Evolutionary conservation across 768 basidiomycete species (phyloP), one percentile per base, ranked within the genome.

Genomic region (Mycena leptocephala): DNA sequence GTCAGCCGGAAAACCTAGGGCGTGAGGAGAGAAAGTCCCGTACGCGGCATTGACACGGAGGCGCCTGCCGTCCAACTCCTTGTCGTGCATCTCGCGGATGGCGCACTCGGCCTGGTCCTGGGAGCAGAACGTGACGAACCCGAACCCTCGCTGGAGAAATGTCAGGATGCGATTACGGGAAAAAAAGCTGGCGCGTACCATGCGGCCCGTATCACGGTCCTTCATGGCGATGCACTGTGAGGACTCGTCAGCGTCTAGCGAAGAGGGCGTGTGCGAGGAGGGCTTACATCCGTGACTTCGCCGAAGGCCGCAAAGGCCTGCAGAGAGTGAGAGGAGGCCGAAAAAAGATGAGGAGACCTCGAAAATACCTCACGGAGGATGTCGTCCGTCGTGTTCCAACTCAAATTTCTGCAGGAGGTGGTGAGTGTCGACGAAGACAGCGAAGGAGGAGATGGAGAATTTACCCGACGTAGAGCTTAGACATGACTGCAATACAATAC

Each of bases 61-160:
- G 75, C 94, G 90, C 76, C 98, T 92, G 58, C 97, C 97, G 85
- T 99, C 98, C 79, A 99, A 93, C 79, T 98, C 96, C 77, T 93
- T 92, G 81, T 98, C 97, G 87, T 98, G 94, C 85, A 98, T 87
- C 37, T 83, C 87, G 55, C 64, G 74, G 84, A 98, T 97, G 62
- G 97, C 97, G 76, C 88, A 88, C 24, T 94, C 86, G 56, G 97
- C 97, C 85, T 98, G 96, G 28, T 85, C 80, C 18, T 80, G 64
- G 64, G 84, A 83, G 79, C 87, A 84, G 85, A 89, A 97, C 71
- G 95, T 97, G 78, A 99, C 97, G 87, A 98, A 99, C 74, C 97
- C 97, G 86, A 99, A 99, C 82, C 97, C 97, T 83, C 97, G 94
- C n/a, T n/a, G n/a, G n/a, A n/a, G n/a, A n/a, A n/a, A n/a, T n/a